Evolutionary conservation across 202 grass and related monocot genomes (phyloP).

Genomic region (Musa balbisiana): DNA sequence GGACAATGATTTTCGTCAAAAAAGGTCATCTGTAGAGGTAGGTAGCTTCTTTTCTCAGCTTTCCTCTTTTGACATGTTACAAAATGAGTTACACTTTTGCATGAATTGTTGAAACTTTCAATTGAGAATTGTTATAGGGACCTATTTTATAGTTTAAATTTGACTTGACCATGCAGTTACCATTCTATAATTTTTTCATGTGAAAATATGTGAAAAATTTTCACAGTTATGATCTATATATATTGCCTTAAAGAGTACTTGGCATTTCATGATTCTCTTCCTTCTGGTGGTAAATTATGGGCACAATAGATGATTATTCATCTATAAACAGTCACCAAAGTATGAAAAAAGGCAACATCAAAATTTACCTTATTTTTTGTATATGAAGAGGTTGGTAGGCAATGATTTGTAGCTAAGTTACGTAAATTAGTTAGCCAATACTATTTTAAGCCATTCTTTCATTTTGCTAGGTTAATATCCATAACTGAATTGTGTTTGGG

Average conservation of each 20-base stretch:
- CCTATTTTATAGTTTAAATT: background rate
- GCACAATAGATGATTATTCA: too few relatives aligned
- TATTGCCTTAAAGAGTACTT: background rate
- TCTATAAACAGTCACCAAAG: background rate
- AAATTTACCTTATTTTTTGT: background rate
- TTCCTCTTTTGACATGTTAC: background rate
- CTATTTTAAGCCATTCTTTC: too few relatives aligned
- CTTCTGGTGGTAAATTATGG: background rate
- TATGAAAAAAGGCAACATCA: background rate
- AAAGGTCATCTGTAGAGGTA: slow-evolving; percentile 37
- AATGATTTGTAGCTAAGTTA: background rate
- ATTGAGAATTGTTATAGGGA: background rate
- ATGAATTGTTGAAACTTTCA: too few relatives aligned
- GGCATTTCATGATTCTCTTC: background rate
- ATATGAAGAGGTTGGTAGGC: background rate
- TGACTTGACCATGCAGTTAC: background rate
- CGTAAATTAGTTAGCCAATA: too few relatives aligned
- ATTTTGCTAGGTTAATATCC: too few relatives aligned
- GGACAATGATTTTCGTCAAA: slow-evolving; percentile 14
- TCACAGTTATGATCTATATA: background rate
- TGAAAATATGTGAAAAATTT: background rate
- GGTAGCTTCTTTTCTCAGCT: slow-evolving; percentile 8
- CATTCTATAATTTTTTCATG: background rate
- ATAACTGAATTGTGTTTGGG: too few relatives aligned
- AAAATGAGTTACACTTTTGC: background rate